A percentile compares a stretch with the other conserved stretches of the same genome.
phyloP scores from a whole-genome alignment of 176 grass and related monocot species.

The Hordeum marinum region DNA sequence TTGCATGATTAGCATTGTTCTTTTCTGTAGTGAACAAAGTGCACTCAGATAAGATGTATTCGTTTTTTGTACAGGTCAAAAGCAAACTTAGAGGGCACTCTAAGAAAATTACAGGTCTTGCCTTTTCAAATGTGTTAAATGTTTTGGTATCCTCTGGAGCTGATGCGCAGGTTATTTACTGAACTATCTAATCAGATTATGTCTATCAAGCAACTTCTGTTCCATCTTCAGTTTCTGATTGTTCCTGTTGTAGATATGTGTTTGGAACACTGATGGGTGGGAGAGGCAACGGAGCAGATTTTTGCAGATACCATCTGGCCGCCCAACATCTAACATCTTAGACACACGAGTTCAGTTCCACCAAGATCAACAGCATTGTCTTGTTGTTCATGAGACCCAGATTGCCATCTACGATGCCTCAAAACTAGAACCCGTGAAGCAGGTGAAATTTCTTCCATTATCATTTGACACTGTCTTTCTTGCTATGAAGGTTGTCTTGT shows the following conservation, averaged over 20 bases:
- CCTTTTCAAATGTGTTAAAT: slow-evolving; percentile 90
- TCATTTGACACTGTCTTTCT: background rate
- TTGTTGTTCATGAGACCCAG: slow-evolving; percentile 96
- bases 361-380: slow-evolving; percentile 92
- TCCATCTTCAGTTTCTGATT: slow-evolving; percentile 14
- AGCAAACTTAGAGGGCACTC: slow-evolving; percentile 95
- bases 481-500: slow-evolving; percentile 16
- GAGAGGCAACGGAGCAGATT: slow-evolving; percentile 81
- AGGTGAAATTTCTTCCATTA: slow-evolving; percentile 36
- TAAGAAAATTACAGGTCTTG: slow-evolving; percentile 98
- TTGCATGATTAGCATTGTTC: background rate
- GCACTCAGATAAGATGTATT: background rate
- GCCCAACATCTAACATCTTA: slow-evolving; percentile 59
- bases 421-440: slow-evolving; percentile 81
- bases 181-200: slow-evolving; percentile 15
- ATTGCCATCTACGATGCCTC: slow-evolving; percentile 90
- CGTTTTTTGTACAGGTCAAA: slow-evolving; percentile 65
- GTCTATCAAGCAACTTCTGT: background rate
- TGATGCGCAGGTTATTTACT: slow-evolving; percentile 83
- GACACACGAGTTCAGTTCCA: slow-evolving; percentile 97
- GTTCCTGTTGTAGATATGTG: slow-evolving; percentile 65
- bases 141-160: slow-evolving; percentile 93
- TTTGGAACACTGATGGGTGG: slow-evolving; percentile 95
- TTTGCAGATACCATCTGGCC: slow-evolving; percentile 70
- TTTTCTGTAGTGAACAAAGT: background rate